phyloP scores from a whole-genome alignment of 2,329 filamentous ascomycete genomes.

The Paraphoma sp. region DNA sequence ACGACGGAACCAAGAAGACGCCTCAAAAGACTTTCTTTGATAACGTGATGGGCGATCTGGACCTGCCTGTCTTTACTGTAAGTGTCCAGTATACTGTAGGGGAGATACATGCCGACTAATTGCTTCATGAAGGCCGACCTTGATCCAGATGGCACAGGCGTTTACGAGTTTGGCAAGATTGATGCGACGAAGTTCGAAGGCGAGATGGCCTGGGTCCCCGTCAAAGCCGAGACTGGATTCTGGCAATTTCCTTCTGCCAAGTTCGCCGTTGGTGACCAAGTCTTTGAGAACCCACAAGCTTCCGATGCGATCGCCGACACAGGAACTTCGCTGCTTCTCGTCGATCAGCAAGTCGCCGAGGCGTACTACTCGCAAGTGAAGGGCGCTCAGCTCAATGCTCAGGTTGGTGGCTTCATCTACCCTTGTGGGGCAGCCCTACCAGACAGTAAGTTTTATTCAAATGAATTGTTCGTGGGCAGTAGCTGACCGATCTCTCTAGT shows the following conservation, averaged over 20 bases:
- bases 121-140: conserved; percentile 59
- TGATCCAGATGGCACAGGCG: conserved; percentile 64
- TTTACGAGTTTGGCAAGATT: conserved; percentile 77
- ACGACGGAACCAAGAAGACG: conserved; percentile 60
- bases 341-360: conserved; percentile 59
- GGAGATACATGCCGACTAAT: too few relatives aligned
- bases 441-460: conserved; percentile 24
- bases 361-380: conserved; percentile 54
- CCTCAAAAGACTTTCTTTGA: conserved; percentile 77
- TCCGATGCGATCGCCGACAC: conserved; percentile 57
- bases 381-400: conserved; percentile 44
- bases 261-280: conserved; percentile 64
- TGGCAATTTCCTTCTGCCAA: conserved; percentile 69
- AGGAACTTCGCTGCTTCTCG: conserved; percentile 69
- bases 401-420: conserved; percentile 54
- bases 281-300: conserved; percentile 60
- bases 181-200: conserved; percentile 69
- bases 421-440: conserved; percentile 52
- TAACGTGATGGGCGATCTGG: conserved; percentile 67
- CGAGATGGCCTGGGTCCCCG: conserved; percentile 65
- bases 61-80: conserved; percentile 70
- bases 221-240: conserved; percentile 69
- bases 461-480: too few relatives aligned
- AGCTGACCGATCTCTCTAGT: conserved; percentile 16
- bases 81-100: too few relatives aligned